Percentiles rank a stretch among this genome's conserved stretches.
phyloP scores from a whole-genome alignment of 1,139 yeast genomes.

The Geotrichum bryndzae region DNA sequence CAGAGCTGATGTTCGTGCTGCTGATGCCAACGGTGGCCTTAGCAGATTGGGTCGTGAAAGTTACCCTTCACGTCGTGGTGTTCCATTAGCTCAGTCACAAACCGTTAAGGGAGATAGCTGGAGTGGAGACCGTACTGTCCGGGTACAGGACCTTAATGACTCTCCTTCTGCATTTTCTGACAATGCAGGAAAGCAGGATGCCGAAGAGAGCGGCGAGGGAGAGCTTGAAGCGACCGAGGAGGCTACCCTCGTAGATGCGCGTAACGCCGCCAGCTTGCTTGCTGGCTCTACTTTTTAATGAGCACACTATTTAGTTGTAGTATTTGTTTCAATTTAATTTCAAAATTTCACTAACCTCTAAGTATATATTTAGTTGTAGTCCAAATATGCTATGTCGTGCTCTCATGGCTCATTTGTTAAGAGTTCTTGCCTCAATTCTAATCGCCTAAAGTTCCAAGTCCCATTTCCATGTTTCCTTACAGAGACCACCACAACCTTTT shows the following conservation, averaged over 20 bases:
- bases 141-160: slow-evolving; percentile 35
- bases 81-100: slow-evolving; percentile 39
- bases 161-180: slow-evolving; percentile 15
- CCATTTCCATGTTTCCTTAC: background rate
- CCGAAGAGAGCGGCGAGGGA: slow-evolving; percentile 17
- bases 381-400: background rate
- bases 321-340: background rate
- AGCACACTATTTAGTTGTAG: background rate
- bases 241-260: slow-evolving; percentile 57
- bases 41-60: slow-evolving; percentile 76
- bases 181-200: slow-evolving; percentile 17
- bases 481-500: background rate
- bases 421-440: background rate
- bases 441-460: background rate
- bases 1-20: slow-evolving; percentile 66
- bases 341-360: background rate
- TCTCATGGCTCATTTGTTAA: background rate
- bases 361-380: background rate
- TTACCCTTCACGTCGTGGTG: slow-evolving; percentile 33
- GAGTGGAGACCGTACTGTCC: slow-evolving; percentile 44
- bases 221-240: slow-evolving; percentile 28
- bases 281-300: slow-evolving; percentile 66
- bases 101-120: slow-evolving; percentile 56
- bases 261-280: slow-evolving; percentile 70
- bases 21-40: slow-evolving; percentile 75